Evolutionary conservation across 805 yeast genomes (phyloP), one percentile per base, ranked within the genome.

Genomic region (Maudiozyma barnettii): DNA sequence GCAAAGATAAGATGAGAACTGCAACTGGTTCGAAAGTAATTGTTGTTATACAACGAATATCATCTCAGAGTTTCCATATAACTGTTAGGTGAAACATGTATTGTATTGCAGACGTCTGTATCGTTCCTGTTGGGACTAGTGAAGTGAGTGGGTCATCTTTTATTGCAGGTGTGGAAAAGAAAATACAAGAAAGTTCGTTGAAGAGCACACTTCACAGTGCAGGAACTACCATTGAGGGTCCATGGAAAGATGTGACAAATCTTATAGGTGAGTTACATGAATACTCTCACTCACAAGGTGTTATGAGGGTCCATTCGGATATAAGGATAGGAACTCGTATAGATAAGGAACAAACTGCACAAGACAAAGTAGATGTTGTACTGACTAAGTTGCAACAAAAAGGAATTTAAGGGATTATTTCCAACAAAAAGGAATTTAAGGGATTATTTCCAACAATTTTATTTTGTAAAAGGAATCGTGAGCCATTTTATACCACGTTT

Each of bases 191-290:
- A 20, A 77, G 84, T 23, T 80, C 77, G 2, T 68, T 88, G 46
- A 72, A 79, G 42, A 79, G 82, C 51, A 79, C 84, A 1, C 68
- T 88, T 49, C 96, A 88, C 65, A 83, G 95, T 55, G 96, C 96
- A 2, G 96, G 96, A 2, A 88, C 96, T 8, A 87, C 96, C 1
- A 81, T 84, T 55, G 79, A 84, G 57, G 96, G 96, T 0, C 89
- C 88, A n/a, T 89, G 96, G 96, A 79, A 80, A 57, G 89, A 84
- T 46, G 96, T 89, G 1, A 83, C 79, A 78, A 77, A 72, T 31
- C 66, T 86, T 44, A 83, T 88, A 56, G 96, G 96, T 6, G 75
- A 78, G 54, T 67, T 87, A 56, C 96, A 88, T 58, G 81, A 82
- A 58, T 70, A 70, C 41, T 75, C 86, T 44, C 96, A 88, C 58